A percentile compares a stretch with the other conserved stretches of the same genome.
Conservation (phyloP, 2,329 filamentous ascomycete species). For the Herpotrichia juniperi region DNA sequence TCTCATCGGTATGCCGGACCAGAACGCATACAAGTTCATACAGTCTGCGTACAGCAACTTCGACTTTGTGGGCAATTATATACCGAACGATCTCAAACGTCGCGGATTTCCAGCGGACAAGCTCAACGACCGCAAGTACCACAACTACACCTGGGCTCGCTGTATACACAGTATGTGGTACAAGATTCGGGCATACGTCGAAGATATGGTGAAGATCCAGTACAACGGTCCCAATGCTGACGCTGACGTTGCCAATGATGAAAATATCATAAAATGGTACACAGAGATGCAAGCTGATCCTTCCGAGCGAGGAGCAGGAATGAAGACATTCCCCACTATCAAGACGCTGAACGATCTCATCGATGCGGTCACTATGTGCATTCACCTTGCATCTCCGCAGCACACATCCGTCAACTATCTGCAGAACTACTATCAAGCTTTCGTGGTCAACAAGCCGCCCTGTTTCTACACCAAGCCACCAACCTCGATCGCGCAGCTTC, state of each 20-base stretch:
- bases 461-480: background rate
- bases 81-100: background rate
- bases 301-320: background rate
- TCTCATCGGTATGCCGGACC: background rate
- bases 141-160: background rate
- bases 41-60: background rate
- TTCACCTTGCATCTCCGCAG: background rate
- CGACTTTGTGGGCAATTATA: background rate
- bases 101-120: background rate
- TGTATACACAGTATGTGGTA: background rate
- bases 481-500: background rate
- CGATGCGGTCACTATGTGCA: background rate
- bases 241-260: background rate
- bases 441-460: background rate
- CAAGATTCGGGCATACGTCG: background rate
- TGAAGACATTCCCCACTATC: background rate
- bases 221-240: background rate
- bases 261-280: background rate
- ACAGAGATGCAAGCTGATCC: background rate
- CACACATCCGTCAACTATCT: background rate
- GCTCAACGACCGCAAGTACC: background rate
- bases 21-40: background rate
- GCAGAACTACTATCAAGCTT: background rate
- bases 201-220: background rate
- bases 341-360: background rate